Conservation (phyloP, 768 basidiomycete species). For the Termitomyces sp. region DNA sequence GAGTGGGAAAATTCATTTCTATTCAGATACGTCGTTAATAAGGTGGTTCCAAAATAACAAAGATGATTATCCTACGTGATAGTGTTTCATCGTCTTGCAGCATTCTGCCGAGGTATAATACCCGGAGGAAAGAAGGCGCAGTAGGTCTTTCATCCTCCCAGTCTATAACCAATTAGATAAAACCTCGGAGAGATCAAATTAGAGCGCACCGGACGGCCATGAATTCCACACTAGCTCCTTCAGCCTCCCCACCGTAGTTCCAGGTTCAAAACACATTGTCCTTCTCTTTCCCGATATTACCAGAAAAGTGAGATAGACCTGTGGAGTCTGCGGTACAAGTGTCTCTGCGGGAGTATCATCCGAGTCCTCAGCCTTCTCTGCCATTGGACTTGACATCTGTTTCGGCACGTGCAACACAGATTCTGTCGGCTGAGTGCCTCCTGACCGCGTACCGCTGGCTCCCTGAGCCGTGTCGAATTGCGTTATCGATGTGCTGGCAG, state of each 20-base stretch:
- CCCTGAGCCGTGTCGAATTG: constrained; percentile 12
- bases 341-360: constrained; percentile 1
- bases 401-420: constrained; percentile 11
- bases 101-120: constrained; percentile 74
- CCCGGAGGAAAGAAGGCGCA: constrained; percentile 69
- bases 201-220: constrained; percentile 63
- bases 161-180: constrained; percentile 32
- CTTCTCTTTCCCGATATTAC: constrained; percentile 64
- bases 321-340: constrained; percentile 52
- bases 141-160: constrained; percentile 80
- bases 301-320: constrained; percentile 65
- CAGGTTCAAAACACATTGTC: constrained; percentile 72
- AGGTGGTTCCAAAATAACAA: neutral
- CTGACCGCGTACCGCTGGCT: neutral
- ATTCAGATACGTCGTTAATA: constrained; percentile 4
- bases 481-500: constrained; percentile 16
- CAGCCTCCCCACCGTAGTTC: constrained; percentile 68
- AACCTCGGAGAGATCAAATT: too few relatives aligned
- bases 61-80: constrained; percentile 37
- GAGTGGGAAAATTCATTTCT: constrained; percentile 38
- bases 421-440: neutral
- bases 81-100: constrained; percentile 83
- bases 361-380: constrained; percentile 1
- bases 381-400: neutral
- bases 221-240: constrained; percentile 84